Evolutionary conservation across 2,329 filamentous ascomycete species (phyloP), one percentile per base, ranked within the genome.

Genomic region (Verticillium zaregamsianum): DNA sequence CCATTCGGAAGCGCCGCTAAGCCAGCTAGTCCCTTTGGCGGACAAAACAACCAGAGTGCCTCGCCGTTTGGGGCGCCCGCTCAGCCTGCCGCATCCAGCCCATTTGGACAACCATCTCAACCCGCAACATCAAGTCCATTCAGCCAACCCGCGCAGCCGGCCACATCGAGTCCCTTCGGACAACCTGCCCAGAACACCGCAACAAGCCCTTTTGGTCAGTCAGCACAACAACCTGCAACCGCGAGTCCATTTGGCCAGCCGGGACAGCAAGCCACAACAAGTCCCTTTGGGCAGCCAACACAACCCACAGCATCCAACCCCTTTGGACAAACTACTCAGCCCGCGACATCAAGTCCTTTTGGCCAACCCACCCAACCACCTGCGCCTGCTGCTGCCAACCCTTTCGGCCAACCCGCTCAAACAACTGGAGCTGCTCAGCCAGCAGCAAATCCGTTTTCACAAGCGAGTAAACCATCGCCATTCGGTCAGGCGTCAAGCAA

Each of bases 401-500:
- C 74, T 2, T 76, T 77, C 59, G 68, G 33, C 7, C 33, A 35
- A 14, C 33, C 67, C 5, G 69, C 23, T 9, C 57, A 58, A 39
- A 25, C 12, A 37, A 64, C 15, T 39, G 35, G n/a, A n/a, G 58
- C 57, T 55, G 52, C 64, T 28, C 57, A 64, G 23, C 35, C 60
- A 40, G 61, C 62, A 15, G 49, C 57, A 63, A 77, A 66, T 64
- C 74, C 70, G 23, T 79, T 80, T 60, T 45, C 56, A 9, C 63
- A 64, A 70, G 72, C 5, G 70, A 72, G 60, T 62, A 23, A 54
- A 4, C 54, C 64, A 8, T 63, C 70, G 6, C 60, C 68, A 0
- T 76, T 76, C 55, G 68, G 71, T 2, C 68, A 70, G 39, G 63
- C 69, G n/a, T 25, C 59, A 5, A 54, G 59, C 3, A 61, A 58